A percentile compares a stretch with the other conserved stretches of the same genome.
Evolutionary conservation across 768 basidiomycete genomes (phyloP).

Genomic region (Coprinellus aureogranulatus): DNA sequence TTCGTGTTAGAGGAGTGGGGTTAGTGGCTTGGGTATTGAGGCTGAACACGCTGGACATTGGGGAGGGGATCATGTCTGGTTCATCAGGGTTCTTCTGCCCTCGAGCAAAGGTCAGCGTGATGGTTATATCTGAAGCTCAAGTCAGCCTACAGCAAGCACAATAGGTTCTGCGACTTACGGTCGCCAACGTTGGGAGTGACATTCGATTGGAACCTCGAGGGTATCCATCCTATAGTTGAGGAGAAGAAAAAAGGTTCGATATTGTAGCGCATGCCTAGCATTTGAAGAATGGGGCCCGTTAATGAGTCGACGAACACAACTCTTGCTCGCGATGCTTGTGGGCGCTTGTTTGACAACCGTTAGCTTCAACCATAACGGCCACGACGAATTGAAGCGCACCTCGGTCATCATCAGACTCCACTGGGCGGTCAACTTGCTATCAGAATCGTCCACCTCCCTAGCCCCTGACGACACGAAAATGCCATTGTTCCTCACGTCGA

Average conservation of each 20-base stretch:
- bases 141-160: background rate
- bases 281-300: constrained; percentile 49
- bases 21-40: background rate
- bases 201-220: constrained; percentile 53
- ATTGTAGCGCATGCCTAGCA: constrained; percentile 54
- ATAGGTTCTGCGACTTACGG: constrained; percentile 29
- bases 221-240: constrained; percentile 60
- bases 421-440: constrained; percentile 25
- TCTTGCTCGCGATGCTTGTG: constrained; percentile 33
- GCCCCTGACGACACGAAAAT: constrained; percentile 25
- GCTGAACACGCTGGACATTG: constrained; percentile 5
- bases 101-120: constrained; percentile 53
- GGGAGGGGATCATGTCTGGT: constrained; percentile 17
- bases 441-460: constrained; percentile 26
- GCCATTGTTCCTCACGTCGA: constrained; percentile 36
- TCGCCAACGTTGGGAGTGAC: constrained; percentile 30
- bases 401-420: constrained; percentile 20
- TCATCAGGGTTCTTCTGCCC: constrained; percentile 17
- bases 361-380: no score
- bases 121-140: constrained; percentile 46
- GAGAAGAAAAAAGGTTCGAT: constrained; percentile 68
- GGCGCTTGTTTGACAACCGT: constrained; percentile 2
- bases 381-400: constrained; percentile 22
- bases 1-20: constrained; percentile 9
- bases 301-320: constrained; percentile 53